phyloP scores from a whole-genome alignment of 495 filamentous ascomycete genomes.

The Margaritispora aquatica region DNA sequence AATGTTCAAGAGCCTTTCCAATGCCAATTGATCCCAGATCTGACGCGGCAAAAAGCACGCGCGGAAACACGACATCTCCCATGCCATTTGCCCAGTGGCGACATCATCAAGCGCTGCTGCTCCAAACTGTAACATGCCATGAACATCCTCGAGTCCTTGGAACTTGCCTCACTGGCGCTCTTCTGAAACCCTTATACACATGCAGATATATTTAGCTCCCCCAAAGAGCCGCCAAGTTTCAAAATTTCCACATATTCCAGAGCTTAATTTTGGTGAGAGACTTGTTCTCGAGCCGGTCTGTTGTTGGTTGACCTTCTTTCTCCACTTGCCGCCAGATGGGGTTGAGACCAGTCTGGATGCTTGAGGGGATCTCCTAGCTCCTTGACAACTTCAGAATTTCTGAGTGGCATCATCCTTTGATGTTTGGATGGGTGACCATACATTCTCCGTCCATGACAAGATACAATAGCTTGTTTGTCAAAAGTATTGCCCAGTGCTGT shows the following conservation, averaged over 20 bases:
- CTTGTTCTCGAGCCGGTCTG: neutral
- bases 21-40: constrained; percentile 4
- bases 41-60: constrained; percentile 18
- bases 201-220: constrained; percentile 7
- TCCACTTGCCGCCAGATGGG: constrained; percentile 4
- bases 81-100: constrained; percentile 1
- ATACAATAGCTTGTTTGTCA: neutral
- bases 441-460: neutral
- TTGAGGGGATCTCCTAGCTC: neutral
- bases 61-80: constrained; percentile 6
- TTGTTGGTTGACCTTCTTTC: neutral
- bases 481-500: no score
- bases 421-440: neutral
- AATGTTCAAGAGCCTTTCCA: neutral
- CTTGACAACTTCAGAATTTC: neutral
- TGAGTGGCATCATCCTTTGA: neutral
- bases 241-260: constrained; percentile 2
- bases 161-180: neutral
- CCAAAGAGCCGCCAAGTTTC: constrained; percentile 16
- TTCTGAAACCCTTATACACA: constrained; percentile 7
- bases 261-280: neutral
- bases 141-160: neutral
- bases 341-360: neutral
- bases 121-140: neutral
- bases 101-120: constrained; percentile 13